These are phyloP conservation scores for Avena insularis DNA, from an alignment of 176 grass and related monocot species.

Conservation along the genomic window DNA sequence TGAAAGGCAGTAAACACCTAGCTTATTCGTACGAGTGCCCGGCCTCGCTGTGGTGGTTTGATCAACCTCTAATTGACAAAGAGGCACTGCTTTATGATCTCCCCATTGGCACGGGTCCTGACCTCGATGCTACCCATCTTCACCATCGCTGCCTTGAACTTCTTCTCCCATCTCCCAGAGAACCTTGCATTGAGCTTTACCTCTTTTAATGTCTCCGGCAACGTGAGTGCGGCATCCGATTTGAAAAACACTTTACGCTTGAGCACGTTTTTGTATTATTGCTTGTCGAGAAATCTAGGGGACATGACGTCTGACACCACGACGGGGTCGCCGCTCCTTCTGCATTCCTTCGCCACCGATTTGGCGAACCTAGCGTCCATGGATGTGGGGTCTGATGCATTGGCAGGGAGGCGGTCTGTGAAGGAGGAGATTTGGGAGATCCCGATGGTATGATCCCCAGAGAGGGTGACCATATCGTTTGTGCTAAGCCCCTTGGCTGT, in stretches of 20 bases:
- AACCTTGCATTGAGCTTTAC: conserved; percentile 22
- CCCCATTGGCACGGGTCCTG: background rate
- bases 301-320: conserved; percentile 51
- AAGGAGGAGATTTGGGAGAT: conserved; percentile 51
- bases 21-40: background rate
- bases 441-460: conserved; percentile 52
- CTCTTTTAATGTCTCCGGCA: conserved; percentile 12
- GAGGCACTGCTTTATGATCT: background rate
- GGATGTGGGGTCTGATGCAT: background rate
- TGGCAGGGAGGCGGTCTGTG: background rate
- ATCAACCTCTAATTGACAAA: background rate
- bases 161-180: background rate
- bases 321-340: conserved; percentile 18
- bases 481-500: conserved; percentile 37
- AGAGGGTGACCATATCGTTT: conserved; percentile 50
- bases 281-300: conserved; percentile 30
- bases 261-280: conserved; percentile 61
- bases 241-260: conserved; percentile 51
- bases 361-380: background rate
- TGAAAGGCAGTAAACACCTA: background rate
- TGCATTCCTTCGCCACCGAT: background rate
- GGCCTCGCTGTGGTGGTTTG: background rate
- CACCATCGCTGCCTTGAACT: background rate
- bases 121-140: background rate
- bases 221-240: conserved; percentile 43